These are phyloP conservation scores for Cercospora janseana DNA, from an alignment of 2,329 filamentous ascomycete genomes.

Conservation along the genomic window DNA sequence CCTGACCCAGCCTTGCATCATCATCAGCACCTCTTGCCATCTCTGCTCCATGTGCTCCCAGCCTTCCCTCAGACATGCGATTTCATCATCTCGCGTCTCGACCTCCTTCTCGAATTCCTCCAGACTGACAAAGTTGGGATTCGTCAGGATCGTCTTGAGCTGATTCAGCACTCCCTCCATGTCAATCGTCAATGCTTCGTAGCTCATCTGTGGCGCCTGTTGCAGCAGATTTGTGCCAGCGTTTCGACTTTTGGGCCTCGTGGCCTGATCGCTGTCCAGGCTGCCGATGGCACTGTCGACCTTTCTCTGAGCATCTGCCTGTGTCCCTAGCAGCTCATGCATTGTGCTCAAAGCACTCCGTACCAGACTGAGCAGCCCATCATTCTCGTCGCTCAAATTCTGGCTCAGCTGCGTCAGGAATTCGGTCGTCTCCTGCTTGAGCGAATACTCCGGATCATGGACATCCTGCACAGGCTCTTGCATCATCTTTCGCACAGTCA, in stretches of 20 bases:
- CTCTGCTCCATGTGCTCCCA: constrained; percentile 92
- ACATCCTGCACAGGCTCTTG: constrained; percentile 49
- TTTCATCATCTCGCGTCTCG: constrained; percentile 87
- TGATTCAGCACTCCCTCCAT: constrained; percentile 77
- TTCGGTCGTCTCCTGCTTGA: constrained; percentile 84
- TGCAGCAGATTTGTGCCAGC: constrained; percentile 36
- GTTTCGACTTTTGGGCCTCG: constrained; percentile 22
- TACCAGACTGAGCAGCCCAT: constrained; percentile 71
- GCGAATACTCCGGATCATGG: constrained; percentile 61
- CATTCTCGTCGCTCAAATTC: constrained; percentile 87
- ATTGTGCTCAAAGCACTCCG: constrained; percentile 69
- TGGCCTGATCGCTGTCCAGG: constrained; percentile 29
- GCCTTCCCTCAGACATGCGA: constrained; percentile 73
- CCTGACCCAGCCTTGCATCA: constrained; percentile 91
- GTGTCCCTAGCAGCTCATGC: constrained; percentile 60
- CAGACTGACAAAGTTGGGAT: constrained; percentile 91
- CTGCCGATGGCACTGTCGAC: constrained; percentile 37
- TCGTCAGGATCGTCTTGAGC: constrained; percentile 79
- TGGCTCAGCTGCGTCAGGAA: constrained; percentile 84
- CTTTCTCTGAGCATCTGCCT: constrained; percentile 36
- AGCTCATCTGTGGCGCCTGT: constrained; percentile 55
- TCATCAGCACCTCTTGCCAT: constrained; percentile 82
- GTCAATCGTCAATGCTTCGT: constrained; percentile 68
- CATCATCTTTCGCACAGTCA: constrained; percentile 48
- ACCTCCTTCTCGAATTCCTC: constrained; percentile 95